phyloP scores from a whole-genome alignment of 306 rosid genomes.

The Crataegus laevigata region DNA sequence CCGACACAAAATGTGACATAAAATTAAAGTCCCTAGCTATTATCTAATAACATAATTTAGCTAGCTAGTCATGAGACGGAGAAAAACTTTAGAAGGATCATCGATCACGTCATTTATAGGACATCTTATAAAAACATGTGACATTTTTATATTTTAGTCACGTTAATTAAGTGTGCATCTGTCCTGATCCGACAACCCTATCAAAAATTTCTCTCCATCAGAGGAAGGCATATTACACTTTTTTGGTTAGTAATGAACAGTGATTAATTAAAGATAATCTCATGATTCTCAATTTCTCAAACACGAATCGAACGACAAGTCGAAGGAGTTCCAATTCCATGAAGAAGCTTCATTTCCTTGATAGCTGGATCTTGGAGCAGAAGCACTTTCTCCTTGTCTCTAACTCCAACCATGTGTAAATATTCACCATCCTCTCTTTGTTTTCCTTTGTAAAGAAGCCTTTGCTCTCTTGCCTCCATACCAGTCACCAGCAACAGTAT shows the following conservation, averaged over 20 bases:
- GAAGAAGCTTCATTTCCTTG: constrained; percentile 61
- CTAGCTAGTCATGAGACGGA: neutral
- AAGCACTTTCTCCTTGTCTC: constrained; percentile 83
- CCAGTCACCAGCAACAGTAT: constrained; percentile 56
- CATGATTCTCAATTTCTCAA: constrained; percentile 12
- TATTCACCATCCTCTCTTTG: constrained; percentile 79
- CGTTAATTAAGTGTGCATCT: no score
- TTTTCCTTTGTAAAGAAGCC: constrained; percentile 79
- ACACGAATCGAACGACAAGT: constrained; percentile 45
- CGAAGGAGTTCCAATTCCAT: constrained; percentile 31
- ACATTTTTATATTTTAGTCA: no score
- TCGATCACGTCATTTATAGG: no score
- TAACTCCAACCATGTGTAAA: constrained; percentile 91
- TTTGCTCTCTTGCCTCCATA: constrained; percentile 76
- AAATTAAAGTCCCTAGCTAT: neutral
- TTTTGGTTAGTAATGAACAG: neutral
- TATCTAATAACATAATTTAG: neutral
- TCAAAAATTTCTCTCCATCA: no score
- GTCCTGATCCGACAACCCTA: no score
- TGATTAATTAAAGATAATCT: neutral
- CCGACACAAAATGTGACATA: no score
- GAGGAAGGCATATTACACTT: neutral
- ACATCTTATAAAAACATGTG: no score
- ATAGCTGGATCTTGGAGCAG: constrained; percentile 82
- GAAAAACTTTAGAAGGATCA: no score